Evolutionary conservation across 179 eudicot genomes (phyloP), one percentile per base, ranked within the genome.

Genomic region (Gypsophila paniculata): DNA sequence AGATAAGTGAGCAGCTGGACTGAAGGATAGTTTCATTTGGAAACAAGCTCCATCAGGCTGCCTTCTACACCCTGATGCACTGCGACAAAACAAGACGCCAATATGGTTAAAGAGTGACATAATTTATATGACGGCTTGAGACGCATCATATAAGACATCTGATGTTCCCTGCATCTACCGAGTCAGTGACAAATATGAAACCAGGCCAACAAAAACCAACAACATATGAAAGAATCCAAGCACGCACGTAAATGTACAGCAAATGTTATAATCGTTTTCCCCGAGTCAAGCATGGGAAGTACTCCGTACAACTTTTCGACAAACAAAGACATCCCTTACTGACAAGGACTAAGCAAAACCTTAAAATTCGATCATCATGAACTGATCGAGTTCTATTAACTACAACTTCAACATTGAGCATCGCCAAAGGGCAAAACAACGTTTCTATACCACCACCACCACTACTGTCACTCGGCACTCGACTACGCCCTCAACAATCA

Each of bases 1-100:
- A 44, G 77, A 73, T 1, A 85, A 48, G 19, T 80, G 78, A 2
- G 85, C 84, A 44, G 68, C 83, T 73, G 84, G 82, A 72, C 85
- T 76, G 69, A 66, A 85, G 69, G 85, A 85, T 59, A 85, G 57
- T 69, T 82, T 80, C 85, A 84, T 78, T 57, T 84, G 87, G 65
- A 84, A 71, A 77, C 82, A 82, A 52, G 87, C 80, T 44, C 79
- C 85, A 77, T 80, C 87, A 42, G 36, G 55, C 65, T 77, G 77
- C 75, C 82, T 70, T 21, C 71, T 60, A 61, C 60, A 73, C 60
- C 65, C 82, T 67, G 82, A 70, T 58, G 87, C 85, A 59, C 85
- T 84, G 83, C 32, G 38, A 23, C 60, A 69, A 53, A 55, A 62
- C 9, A 38, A 54, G 26, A 70, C 54, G 52, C 57, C 17, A 61